Conservation (phyloP, 345 rosid species). For the Murraya koenigii region DNA sequence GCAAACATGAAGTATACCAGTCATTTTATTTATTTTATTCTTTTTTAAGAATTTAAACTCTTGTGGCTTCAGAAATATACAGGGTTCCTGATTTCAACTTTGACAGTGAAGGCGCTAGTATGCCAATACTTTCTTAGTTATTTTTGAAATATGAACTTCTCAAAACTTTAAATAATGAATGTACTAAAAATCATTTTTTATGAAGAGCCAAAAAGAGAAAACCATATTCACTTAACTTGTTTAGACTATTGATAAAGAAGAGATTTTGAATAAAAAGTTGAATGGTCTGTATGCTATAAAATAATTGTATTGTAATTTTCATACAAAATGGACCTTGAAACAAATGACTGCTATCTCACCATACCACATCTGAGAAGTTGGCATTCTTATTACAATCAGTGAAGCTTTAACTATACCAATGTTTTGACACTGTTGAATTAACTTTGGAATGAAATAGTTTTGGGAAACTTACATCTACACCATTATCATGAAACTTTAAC, state of each 20-base stretch:
- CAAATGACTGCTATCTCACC: not conserved
- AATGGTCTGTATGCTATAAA: not conserved
- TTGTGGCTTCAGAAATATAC: no score
- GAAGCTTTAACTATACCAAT: not conserved
- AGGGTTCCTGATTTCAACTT: no score
- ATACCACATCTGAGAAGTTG: not conserved
- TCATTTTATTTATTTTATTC: not conserved
- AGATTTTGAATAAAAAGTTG: not conserved
- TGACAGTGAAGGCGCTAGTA: no score
- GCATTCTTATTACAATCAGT: not conserved
- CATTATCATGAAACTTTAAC: not conserved
- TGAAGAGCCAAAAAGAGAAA: not conserved
- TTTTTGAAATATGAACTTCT: no score
- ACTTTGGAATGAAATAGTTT: not conserved
- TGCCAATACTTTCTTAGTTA: no score
- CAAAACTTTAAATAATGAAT: no score
- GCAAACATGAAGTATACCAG: not conserved
- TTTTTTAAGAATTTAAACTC: not conserved
- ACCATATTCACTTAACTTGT: not conserved
- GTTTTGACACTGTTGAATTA: no score
- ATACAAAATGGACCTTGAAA: not conserved
- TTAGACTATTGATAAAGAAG: not conserved
- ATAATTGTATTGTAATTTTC: not conserved
- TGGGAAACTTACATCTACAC: constrained; percentile 2
- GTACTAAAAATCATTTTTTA: no score